Percentiles rank a stretch among this genome's conserved stretches.
Evolutionary conservation across 106 monocot genomes (phyloP).

Genomic region (Dioscorea alata): DNA sequence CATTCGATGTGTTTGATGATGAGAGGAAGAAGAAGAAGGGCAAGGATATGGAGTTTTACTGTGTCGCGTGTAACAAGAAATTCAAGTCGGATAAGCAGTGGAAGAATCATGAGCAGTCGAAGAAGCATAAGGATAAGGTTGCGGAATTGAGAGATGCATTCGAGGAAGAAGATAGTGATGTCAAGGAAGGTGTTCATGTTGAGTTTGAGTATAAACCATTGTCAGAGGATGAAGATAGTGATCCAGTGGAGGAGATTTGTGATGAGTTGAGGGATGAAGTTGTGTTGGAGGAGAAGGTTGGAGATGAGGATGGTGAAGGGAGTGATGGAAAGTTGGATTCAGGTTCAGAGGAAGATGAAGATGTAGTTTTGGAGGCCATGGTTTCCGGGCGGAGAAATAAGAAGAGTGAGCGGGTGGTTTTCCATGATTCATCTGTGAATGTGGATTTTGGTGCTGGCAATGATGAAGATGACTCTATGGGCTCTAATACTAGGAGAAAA

Average conservation of each 20-base stretch:
- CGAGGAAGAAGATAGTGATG: conserved; percentile 48
- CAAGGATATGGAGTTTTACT: conserved; percentile 59
- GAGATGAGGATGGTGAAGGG: conserved; percentile 14
- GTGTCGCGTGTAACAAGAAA: conserved; percentile 88
- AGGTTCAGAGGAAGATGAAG: conserved; percentile 19
- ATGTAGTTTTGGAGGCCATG: conserved; percentile 60
- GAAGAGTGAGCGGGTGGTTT: conserved; percentile 12
- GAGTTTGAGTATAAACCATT: conserved; percentile 31
- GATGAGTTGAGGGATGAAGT: conserved; percentile 45
- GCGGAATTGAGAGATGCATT: conserved; percentile 52
- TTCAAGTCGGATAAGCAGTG: conserved; percentile 98
- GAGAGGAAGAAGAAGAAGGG: conserved; percentile 27
- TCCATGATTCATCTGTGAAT: conserved; percentile 13
- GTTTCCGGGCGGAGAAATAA: conserved; percentile 41
- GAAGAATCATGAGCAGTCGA: conserved; percentile 99
- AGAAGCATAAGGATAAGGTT: conserved; percentile 89
- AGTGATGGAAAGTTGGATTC: neutral
- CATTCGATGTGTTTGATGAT: conserved; percentile 20
- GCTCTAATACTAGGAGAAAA: conserved; percentile 22
- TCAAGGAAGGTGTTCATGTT: conserved; percentile 11
- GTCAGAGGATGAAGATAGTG: conserved; percentile 23
- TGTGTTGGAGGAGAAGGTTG: conserved; percentile 21
- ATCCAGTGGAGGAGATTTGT: conserved; percentile 29
- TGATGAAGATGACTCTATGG: conserved; percentile 30
- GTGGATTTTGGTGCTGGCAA: conserved; percentile 5